Conservation (phyloP, 2,329 filamentous ascomycete genomes). For the Mycosphaerelloides madeirae region DNA sequence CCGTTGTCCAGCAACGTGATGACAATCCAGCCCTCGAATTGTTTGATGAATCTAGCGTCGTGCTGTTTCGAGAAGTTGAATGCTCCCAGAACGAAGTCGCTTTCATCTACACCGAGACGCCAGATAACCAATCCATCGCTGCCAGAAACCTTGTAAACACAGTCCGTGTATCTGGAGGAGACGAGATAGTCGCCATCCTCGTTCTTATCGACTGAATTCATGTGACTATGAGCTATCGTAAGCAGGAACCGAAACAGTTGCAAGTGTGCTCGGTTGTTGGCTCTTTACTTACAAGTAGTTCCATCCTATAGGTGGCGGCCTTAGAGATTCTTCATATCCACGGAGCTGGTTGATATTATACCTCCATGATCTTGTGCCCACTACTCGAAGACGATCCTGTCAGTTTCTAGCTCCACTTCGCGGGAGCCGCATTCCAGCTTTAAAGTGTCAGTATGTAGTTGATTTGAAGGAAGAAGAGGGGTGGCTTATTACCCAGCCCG, state of each 20-base stretch:
- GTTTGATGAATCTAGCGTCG: background rate
- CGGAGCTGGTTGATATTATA: conserved; percentile 22
- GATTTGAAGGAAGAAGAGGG: too few relatives aligned
- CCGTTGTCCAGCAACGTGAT: conserved; percentile 12
- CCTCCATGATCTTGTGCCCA: conserved; percentile 27
- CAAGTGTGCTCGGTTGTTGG: background rate
- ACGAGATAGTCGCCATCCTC: conserved; percentile 36
- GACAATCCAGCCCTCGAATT: background rate
- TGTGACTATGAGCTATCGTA: conserved; percentile 21
- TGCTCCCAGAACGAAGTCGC: conserved; percentile 4
- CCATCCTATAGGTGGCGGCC: conserved; percentile 5
- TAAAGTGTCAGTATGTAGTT: too few relatives aligned
- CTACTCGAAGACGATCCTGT: conserved; percentile 34
- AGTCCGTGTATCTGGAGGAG: conserved; percentile 36
- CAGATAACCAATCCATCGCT: conserved; percentile 34
- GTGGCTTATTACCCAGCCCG: conserved; percentile 5
- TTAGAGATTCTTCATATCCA: conserved; percentile 24
- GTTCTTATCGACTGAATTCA: conserved; percentile 39
- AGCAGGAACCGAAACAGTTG: background rate
- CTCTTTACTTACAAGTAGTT: conserved; percentile 14
- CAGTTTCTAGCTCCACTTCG: conserved; percentile 33
- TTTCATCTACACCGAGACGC: conserved; percentile 28
- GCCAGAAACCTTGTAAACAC: conserved; percentile 36
- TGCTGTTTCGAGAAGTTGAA: conserved; percentile 3
- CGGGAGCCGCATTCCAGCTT: conserved; percentile 10